Base-by-base conservation (phyloP, 163 green algal species). In the Prototheca cutis region DNA sequence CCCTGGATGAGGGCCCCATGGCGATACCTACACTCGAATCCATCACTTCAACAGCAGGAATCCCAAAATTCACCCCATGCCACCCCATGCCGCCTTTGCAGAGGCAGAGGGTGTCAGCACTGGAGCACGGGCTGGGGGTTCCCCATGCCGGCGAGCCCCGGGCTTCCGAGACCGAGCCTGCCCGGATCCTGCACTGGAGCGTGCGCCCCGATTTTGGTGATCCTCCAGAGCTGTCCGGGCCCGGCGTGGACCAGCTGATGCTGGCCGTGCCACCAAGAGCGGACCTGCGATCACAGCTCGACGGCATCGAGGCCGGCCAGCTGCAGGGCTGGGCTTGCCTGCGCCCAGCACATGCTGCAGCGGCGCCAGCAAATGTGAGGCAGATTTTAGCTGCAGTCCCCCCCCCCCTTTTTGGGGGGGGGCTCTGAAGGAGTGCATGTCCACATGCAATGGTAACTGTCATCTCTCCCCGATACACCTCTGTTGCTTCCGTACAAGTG, bases 301-400 rank as follows among this genome's bases (percentile, higher is more conserved):
- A 81, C 42, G 29, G 21, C 17, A 55, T 84, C 28, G 69, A 84
- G 54, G 65, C 58, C 4, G 76, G 76, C 2, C 30, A 47, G 25
- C 62, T 77, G 7, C 54, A 58, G 23, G 77, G 77, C 27, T 84
- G 77, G 77, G 74, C 77, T 4, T 84, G 77, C 53, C 10, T 74
- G 17, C 57, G 60, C 6, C 63, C 65, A 25, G 21, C 52, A 13
- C 5, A 49, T 5, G 33, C 4, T 15, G 19, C 55, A 32, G 32
- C 59, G 33, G 30, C 61, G 24, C 40, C 64, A 39, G 55, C 59
- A 40, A 52, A 13, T 13, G 36, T 13, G 36, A n/a, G n/a, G n/a
- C n/a, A n/a, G n/a, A n/a, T n/a, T n/a, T n/a, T n/a, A n/a, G n/a
- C n/a, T n/a, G n/a, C n/a, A n/a, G n/a, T n/a, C n/a, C n/a, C n/a